Evolutionary conservation across 345 rosid genomes (phyloP).

Genomic region (Syzygium aqueum): DNA sequence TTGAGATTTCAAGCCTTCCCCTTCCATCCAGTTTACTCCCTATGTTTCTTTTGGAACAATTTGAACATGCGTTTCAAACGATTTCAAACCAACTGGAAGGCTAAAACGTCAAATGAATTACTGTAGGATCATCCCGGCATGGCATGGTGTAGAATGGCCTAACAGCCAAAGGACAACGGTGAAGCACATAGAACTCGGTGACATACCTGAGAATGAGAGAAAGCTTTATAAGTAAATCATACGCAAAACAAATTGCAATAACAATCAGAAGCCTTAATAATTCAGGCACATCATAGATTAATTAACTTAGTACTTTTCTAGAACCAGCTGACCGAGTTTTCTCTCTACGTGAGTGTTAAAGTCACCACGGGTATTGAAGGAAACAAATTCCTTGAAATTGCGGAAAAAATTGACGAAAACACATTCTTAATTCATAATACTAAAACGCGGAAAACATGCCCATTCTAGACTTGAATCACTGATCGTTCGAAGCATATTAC

Average conservation of each 20-base stretch:
- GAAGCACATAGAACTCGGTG: slow-evolving; percentile 79
- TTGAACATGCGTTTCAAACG: not conserved
- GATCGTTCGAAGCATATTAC: too few species aligned
- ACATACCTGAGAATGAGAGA: slow-evolving; percentile 43
- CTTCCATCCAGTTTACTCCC: not conserved
- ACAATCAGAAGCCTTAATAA: not conserved
- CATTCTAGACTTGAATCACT: too few species aligned
- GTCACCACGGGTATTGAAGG: slow-evolving; percentile 83
- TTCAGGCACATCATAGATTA: not conserved
- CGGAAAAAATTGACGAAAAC: too few species aligned
- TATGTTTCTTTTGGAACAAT: not conserved
- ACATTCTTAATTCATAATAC: too few species aligned
- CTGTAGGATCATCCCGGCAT: slow-evolving; percentile 73
- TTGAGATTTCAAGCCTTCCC: not conserved
- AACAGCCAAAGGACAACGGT: slow-evolving; percentile 70
- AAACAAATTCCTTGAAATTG: too few species aligned
- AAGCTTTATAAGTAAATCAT: not conserved
- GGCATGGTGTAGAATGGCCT: slow-evolving; percentile 98
- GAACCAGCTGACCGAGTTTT: slow-evolving; percentile 80
- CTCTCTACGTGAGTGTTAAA: slow-evolving; percentile 83
- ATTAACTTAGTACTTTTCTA: slow-evolving; percentile 44
- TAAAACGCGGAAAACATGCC: too few species aligned
- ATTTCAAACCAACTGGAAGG: not conserved
- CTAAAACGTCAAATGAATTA: slow-evolving; percentile 81
- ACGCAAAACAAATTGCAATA: not conserved